These are phyloP conservation scores for Picochlorum sp. DNA, from an alignment of 139 green algal genomes.

Conservation along the genomic window DNA sequence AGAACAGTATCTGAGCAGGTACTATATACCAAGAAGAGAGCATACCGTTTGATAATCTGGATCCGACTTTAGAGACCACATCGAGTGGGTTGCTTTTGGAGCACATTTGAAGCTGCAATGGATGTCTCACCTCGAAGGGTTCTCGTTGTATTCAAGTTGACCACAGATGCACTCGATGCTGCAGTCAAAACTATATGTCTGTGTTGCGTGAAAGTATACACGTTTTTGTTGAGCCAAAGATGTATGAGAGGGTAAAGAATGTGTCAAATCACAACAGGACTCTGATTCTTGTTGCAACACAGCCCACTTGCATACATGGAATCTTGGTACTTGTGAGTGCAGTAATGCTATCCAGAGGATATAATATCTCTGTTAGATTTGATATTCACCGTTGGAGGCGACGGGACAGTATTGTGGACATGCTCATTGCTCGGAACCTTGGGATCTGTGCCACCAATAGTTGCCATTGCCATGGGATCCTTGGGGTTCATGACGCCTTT, in stretches of 20 bases:
- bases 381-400: constrained; percentile 75
- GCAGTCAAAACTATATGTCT: constrained; percentile 29
- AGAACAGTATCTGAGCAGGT: no score
- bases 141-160: constrained; percentile 42
- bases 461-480: constrained; percentile 79
- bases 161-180: constrained; percentile 16
- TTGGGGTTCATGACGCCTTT: constrained; percentile 91
- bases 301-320: neutral
- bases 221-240: constrained; percentile 41
- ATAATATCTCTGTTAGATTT: constrained; percentile 62
- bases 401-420: constrained; percentile 88
- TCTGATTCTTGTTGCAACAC: neutral
- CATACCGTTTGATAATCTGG: no score
- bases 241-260: constrained; percentile 17
- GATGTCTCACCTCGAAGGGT: constrained; percentile 37
- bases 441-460: constrained; percentile 63
- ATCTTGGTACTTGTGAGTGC: neutral
- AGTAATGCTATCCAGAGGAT: constrained; percentile 26
- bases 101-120: constrained; percentile 50
- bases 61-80: neutral
- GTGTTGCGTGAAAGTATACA: constrained; percentile 30
- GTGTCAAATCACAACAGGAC: neutral
- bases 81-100: constrained; percentile 25
- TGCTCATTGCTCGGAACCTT: constrained; percentile 66
- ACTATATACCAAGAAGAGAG: no score